Base-by-base conservation (phyloP, 2,329 filamentous ascomycete genomes). In the Blastomyces emzantsi region DNA sequence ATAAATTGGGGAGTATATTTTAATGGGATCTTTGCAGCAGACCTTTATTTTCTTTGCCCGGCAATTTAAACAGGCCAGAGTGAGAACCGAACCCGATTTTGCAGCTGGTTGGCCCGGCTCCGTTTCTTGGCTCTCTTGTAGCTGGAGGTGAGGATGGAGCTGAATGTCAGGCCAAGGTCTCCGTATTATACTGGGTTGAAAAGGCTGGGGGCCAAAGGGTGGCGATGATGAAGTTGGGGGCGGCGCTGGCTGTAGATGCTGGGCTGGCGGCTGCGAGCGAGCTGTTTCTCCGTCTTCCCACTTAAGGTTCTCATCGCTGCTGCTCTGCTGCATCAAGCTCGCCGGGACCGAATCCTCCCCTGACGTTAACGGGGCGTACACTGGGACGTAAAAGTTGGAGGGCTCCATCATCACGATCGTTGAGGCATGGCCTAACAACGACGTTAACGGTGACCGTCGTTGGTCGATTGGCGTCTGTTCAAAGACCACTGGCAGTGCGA, bases 41-140 rank as follows among this genome's bases (percentile, higher is more conserved):
- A 60, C 58, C 47, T 62, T 64, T 9, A 62, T 64, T 54, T 64
- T 64, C 55, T 64, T 64, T 15, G 60, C 41, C 28, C 63, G 63
- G 33, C 63, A 64, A 36, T 64, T 64, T 25, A 62, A 22, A 52
- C 63, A 64, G 39, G 63, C 63, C 43, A 62, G 7, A 1, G 63
- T 64, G 45, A 49, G 56, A 17, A 43, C 55, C 6, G 60, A 62
- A 3, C 51, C 52, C 22, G 59, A n/a, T 22, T 62, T 36, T 36
- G 28, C 39, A 22, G 43, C 25, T 28, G 39, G 1, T n/a, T n/a
- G 43, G 19, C 9, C 55, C 13, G 41, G 33, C 22, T 41, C 47
- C 15, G 17, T 15, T 54, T 45, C 36, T 30, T 43, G 30, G n/a
- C 13, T n/a, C 7, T 28, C 19, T 25, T 43, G 47, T 13, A 22